These are phyloP conservation scores for Aspergillus hortae DNA, from an alignment of 2,329 filamentous ascomycete genomes.

Conservation along the genomic window DNA sequence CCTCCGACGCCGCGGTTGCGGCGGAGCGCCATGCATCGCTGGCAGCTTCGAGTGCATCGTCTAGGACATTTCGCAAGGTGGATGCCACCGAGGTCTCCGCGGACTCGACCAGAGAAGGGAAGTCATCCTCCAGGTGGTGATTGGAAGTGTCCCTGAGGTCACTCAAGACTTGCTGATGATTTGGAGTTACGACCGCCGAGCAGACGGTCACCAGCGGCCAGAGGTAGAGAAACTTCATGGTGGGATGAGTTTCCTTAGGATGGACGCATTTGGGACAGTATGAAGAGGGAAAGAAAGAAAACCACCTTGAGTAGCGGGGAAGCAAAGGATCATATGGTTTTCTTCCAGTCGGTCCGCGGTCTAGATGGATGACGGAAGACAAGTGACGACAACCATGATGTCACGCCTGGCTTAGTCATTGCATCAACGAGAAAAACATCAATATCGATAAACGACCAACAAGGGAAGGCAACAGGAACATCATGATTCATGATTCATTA, in stretches of 20 bases:
- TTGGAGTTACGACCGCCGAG: conserved; percentile 49
- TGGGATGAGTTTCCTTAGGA: not conserved
- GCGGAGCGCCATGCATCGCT: not conserved
- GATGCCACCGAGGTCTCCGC: not conserved
- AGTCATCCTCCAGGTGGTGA: not conserved
- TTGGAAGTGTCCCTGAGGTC: conserved; percentile 1
- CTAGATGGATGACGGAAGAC: not conserved
- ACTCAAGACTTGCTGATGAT: conserved; percentile 35
- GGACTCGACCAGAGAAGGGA: not conserved
- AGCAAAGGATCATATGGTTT: not conserved
- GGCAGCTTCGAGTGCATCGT: conserved; percentile 5
- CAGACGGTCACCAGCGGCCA: conserved; percentile 37
- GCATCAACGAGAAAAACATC: not conserved
- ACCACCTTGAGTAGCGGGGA: not conserved
- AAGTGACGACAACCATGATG: not conserved
- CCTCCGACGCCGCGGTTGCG: not conserved
- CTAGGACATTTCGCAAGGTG: conserved; percentile 6
- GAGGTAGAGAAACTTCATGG: conserved; percentile 18
- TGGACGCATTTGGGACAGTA: not conserved
- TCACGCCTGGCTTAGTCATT: not conserved
- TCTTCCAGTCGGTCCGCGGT: too few species aligned
- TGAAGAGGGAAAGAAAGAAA: not conserved
- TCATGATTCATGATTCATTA: conserved; percentile 14
- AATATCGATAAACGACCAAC: not conserved
- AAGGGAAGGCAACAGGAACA: not conserved